Conservation (phyloP, 306 rosid species). For the Lupinus albus region DNA sequence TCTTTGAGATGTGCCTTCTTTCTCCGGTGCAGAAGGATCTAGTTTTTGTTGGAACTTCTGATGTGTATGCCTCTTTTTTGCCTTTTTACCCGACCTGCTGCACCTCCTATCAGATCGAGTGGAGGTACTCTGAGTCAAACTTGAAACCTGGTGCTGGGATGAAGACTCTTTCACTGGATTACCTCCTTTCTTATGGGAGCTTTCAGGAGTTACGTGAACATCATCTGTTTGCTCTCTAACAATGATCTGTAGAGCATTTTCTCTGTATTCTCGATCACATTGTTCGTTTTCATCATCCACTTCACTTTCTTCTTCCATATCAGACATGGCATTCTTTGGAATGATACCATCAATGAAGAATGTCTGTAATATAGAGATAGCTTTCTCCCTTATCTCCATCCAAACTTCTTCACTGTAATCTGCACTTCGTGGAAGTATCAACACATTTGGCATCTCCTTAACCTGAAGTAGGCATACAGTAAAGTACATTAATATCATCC, state of each 20-base stretch:
- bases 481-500: constrained; percentile 31
- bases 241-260: constrained; percentile 56
- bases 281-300: constrained; percentile 67
- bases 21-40: constrained; percentile 60
- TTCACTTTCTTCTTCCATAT: constrained; percentile 75
- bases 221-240: constrained; percentile 66
- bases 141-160: constrained; percentile 67
- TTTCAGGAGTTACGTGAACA: constrained; percentile 58
- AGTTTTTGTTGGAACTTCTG: constrained; percentile 74
- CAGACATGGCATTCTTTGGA: constrained; percentile 78
- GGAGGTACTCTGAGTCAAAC: constrained; percentile 65
- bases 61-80: constrained; percentile 83
- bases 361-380: constrained; percentile 78
- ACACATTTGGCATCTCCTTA: constrained; percentile 97
- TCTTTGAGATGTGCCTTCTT: constrained; percentile 72
- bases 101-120: constrained; percentile 81
- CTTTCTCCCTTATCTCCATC: constrained; percentile 99
- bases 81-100: constrained; percentile 89
- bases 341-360: constrained; percentile 80
- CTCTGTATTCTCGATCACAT: constrained; percentile 61
- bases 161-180: constrained; percentile 59
- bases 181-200: constrained; percentile 65
- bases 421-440: constrained; percentile 98
- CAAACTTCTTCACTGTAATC: constrained; percentile 99
- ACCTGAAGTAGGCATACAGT: constrained; percentile 64